Evolutionary conservation across 371 early-diverging fungal species (phyloP).

Genomic region (Lichtheimia corymbifera): DNA sequence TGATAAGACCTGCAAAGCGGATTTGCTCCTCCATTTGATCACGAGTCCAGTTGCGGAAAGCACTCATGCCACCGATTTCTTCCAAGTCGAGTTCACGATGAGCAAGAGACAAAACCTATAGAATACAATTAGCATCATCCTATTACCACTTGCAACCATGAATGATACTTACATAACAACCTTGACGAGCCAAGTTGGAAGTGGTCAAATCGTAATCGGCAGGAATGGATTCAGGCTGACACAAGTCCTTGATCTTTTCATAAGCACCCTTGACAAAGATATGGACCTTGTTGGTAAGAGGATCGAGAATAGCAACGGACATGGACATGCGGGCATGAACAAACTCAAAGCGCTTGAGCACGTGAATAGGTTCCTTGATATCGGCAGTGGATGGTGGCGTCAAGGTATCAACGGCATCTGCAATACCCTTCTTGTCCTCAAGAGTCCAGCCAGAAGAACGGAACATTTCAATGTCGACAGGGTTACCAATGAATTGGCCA

Average conservation of each 20-base stretch:
- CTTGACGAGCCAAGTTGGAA: conserved; percentile 61
- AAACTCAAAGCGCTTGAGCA: conserved; percentile 80
- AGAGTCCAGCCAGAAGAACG: conserved; percentile 46
- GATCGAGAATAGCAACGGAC: conserved; percentile 68
- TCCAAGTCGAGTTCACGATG: conserved; percentile 34
- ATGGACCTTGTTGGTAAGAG: conserved; percentile 48
- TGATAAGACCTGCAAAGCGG: conserved; percentile 64
- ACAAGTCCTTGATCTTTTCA: conserved; percentile 61
- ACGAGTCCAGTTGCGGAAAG: conserved; percentile 41
- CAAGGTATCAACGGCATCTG: conserved; percentile 30
- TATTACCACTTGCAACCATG: no score
- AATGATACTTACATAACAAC: conserved; percentile 57
- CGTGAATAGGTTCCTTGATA: conserved; percentile 20
- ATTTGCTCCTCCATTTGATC: conserved; percentile 66
- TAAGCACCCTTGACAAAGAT: conserved; percentile 81
- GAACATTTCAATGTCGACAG: conserved; percentile 88
- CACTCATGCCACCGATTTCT: conserved; percentile 34
- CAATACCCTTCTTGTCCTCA: conserved; percentile 1
- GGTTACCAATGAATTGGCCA: conserved; percentile 77
- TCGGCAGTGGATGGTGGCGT: conserved; percentile 17
- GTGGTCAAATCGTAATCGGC: conserved; percentile 53
- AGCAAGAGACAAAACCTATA: conserved; percentile 64
- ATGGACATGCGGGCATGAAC: conserved; percentile 77
- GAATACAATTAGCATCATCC: no score
- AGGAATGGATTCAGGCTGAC: conserved; percentile 57